Conservation (phyloP, 2,329 filamentous ascomycete species). For the Podosphaera leucotricha region DNA sequence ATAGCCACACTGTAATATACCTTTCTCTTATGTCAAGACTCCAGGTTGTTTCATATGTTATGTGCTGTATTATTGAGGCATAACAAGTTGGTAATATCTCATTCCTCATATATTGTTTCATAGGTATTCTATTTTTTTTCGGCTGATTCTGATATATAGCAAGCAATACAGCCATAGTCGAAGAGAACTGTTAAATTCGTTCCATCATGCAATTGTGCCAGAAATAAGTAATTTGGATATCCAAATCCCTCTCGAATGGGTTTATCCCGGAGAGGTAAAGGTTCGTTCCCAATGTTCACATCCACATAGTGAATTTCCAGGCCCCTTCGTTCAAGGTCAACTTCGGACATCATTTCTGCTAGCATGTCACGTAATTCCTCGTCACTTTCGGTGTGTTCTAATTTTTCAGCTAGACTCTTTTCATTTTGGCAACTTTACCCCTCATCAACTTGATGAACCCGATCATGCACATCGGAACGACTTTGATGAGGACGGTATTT, state of each 20-base stretch:
- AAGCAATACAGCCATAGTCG: neutral
- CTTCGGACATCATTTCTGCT: neutral
- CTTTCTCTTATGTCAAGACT: too few relatives aligned
- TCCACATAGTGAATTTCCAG: neutral
- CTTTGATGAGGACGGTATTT: neutral
- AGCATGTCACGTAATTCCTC: neutral
- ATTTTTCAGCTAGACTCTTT: neutral
- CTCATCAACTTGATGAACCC: neutral
- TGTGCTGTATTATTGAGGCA: too few relatives aligned
- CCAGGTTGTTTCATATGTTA: too few relatives aligned
- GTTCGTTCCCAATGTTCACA: neutral
- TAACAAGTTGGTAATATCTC: too few relatives aligned
- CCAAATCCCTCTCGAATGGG: neutral
- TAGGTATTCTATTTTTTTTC: neutral
- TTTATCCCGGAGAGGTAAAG: neutral
- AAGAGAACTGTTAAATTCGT: neutral
- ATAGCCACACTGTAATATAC: too few relatives aligned
- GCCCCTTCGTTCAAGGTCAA: neutral
- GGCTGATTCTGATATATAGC: neutral
- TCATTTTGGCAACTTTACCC: neutral
- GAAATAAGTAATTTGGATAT: neutral
- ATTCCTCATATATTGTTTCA: neutral
- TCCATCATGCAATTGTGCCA: neutral
- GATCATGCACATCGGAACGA: neutral
- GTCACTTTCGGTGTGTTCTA: neutral